phyloP scores from a whole-genome alignment of 805 yeast genomes.

The Monosporozyma unispora region DNA sequence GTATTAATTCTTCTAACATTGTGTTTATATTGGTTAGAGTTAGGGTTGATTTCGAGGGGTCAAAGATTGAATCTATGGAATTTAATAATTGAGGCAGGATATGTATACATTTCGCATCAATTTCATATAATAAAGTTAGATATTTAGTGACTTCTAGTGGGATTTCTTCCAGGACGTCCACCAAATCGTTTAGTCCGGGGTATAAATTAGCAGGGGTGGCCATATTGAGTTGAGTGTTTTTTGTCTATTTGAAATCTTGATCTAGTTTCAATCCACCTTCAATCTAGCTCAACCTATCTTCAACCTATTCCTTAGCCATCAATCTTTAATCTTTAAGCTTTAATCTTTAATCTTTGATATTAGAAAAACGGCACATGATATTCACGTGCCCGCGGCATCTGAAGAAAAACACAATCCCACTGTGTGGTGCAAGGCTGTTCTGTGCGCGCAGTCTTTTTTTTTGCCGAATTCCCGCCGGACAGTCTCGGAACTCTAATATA shows the following conservation, averaged over 20 bases:
- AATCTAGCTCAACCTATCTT: too few species aligned
- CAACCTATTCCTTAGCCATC: too few species aligned
- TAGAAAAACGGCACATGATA: too few species aligned
- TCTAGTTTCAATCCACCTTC: too few species aligned
- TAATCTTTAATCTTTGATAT: too few species aligned
- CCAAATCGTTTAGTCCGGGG: constrained; percentile 86
- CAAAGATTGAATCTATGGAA: constrained; percentile 19
- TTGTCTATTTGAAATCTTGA: neutral
- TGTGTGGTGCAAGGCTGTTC: too few species aligned
- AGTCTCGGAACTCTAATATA: too few species aligned
- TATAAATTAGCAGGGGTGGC: constrained; percentile 39
- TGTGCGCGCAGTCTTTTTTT: too few species aligned
- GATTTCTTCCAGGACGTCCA: constrained; percentile 84
- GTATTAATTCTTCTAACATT: constrained; percentile 60
- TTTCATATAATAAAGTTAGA: constrained; percentile 80
- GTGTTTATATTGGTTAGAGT: constrained; percentile 31
- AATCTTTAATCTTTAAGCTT: too few species aligned
- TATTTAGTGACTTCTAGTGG: constrained; percentile 79
- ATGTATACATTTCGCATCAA: constrained; percentile 85
- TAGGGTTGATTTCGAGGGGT: constrained; percentile 14
- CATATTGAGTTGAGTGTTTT: constrained; percentile 9
- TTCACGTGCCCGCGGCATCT: too few species aligned
- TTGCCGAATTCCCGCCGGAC: too few species aligned
- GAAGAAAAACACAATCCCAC: too few species aligned
- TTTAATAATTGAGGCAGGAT: constrained; percentile 57